Evolutionary conservation across 768 basidiomycete species (phyloP), one percentile per base, ranked within the genome.

Genomic region (Harrya chromipes): DNA sequence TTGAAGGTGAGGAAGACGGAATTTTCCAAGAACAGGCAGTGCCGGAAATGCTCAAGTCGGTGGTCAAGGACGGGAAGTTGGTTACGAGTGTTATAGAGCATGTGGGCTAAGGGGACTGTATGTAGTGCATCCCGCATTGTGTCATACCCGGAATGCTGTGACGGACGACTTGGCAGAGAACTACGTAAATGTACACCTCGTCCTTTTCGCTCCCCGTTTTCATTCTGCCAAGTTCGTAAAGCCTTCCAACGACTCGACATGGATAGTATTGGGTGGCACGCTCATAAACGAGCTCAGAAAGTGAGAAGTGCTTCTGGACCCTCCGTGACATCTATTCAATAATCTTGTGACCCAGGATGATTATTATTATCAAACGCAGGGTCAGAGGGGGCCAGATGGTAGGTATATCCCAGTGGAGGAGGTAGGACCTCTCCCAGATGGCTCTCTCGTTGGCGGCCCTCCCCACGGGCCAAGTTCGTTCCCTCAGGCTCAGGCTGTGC

Each of bases 11-110:
- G 56, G 93, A 97, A 65, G 92, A 95, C 10, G 95, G 94, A 6
- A 76, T 94, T 39, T 97, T 94, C 59, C 80, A 81, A 53, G 97
- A 99, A 68, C 83, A 84, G 55, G 78, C 95, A 1, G 74, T 99
- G 17, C 95, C 97, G 0, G 97, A 99, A 72, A 98, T 97, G 90
- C 76, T 99, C 69, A 91, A 82, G 77, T 90, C 90, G 17, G 78
- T 83, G 31, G 74, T 99, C 23, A 72, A 81, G 63, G 72, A 79
- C 53, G 94, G 95, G 11, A 95, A 88, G 69, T 71, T 98, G 50
- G 80, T 93, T 33, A 97, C 95, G 16, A 84, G 74, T 12, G 81
- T 97, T 23, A 88, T 98, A 9, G 94, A 98, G 68, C 95, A 98
- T 58, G 70, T 71, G 58, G 85, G 85, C 38, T 87, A 68, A 29